A percentile compares a stretch with the other conserved stretches of the same genome.
phyloP scores from a whole-genome alignment of 1,284 basidiomycete genomes.

The Rhodotorula sp. region DNA sequence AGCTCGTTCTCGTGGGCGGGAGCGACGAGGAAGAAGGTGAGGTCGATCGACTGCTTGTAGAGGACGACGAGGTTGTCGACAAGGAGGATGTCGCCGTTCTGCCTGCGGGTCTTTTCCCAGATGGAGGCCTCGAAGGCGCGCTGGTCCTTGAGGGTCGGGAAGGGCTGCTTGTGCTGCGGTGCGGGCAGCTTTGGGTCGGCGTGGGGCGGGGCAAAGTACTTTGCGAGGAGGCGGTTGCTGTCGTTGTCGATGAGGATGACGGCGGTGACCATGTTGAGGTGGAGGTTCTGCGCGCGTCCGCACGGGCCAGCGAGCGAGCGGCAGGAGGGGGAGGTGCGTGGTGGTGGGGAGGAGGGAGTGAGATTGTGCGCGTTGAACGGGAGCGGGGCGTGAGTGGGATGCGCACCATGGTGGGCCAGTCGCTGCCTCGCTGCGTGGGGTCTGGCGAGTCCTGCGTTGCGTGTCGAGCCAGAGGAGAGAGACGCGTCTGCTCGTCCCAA shows the following conservation, averaged over 20 bases:
- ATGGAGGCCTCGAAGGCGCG: slow-evolving; percentile 92
- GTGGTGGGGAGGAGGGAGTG: slow-evolving; percentile 3
- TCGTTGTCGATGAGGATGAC: slow-evolving; percentile 93
- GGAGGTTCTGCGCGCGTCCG: slow-evolving; percentile 63
- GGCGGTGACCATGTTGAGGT: slow-evolving; percentile 79
- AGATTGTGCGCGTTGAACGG: neutral
- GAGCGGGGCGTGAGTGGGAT: neutral
- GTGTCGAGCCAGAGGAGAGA: neutral
- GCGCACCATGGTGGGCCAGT: neutral
- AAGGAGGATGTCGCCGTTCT: slow-evolving; percentile 91
- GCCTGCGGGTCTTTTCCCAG: slow-evolving; percentile 91
- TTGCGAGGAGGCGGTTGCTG: slow-evolving; percentile 89
- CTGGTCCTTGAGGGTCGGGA: slow-evolving; percentile 83
- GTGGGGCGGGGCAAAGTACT: slow-evolving; percentile 84
- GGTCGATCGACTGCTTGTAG: slow-evolving; percentile 90
- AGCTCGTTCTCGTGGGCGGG: slow-evolving; percentile 90
- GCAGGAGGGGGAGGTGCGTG: neutral
- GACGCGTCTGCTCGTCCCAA: neutral
- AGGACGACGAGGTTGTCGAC: slow-evolving; percentile 89
- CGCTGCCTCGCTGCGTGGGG: neutral
- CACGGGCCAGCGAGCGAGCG: neutral
- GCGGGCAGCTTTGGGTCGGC: slow-evolving; percentile 50
- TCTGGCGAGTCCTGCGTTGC: no score
- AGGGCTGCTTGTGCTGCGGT: slow-evolving; percentile 30
- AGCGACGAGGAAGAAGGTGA: slow-evolving; percentile 92